Percentiles rank a stretch among this genome's conserved stretches.
Conservation (phyloP, 352 stramenopile genomes). For the Globisporangium perplexum region DNA sequence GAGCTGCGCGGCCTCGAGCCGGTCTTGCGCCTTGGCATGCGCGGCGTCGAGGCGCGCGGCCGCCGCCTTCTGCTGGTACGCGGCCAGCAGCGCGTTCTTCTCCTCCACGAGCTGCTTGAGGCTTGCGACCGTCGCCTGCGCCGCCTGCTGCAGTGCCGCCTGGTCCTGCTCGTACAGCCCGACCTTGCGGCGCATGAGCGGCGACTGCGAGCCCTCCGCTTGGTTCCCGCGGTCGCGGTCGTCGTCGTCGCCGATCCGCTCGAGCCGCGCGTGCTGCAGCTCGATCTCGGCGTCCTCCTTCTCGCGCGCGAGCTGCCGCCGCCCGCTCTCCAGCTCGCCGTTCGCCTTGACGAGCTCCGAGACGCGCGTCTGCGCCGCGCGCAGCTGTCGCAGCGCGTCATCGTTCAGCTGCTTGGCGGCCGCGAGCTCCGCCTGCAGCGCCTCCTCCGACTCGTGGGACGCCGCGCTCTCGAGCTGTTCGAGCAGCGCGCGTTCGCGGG, state of each 20-base stretch:
- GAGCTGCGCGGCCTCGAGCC: constrained; percentile 41
- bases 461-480: constrained; percentile 38
- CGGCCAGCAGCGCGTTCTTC: constrained; percentile 61
- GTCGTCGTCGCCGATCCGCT: constrained; percentile 3
- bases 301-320: constrained; percentile 32
- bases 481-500: constrained; percentile 57
- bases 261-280: constrained; percentile 38
- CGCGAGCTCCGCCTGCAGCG: constrained; percentile 20
- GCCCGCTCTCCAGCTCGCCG: constrained; percentile 34
- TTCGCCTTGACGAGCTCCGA: constrained; percentile 37
- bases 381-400: constrained; percentile 47
- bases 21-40: constrained; percentile 44
- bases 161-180: constrained; percentile 79
- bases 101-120: constrained; percentile 75
- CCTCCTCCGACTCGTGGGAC: constrained; percentile 21
- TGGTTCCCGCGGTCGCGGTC: constrained; percentile 5
- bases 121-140: constrained; percentile 72
- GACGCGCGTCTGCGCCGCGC: constrained; percentile 33
- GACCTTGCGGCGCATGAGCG: constrained; percentile 58
- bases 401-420: constrained; percentile 32
- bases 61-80: constrained; percentile 56
- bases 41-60: constrained; percentile 38
- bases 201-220: constrained; percentile 13
- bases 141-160: constrained; percentile 59
- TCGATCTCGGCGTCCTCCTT: constrained; percentile 60